Base-by-base conservation (phyloP, 1,139 yeast species). In the Magnusiomyces starmeri region DNA sequence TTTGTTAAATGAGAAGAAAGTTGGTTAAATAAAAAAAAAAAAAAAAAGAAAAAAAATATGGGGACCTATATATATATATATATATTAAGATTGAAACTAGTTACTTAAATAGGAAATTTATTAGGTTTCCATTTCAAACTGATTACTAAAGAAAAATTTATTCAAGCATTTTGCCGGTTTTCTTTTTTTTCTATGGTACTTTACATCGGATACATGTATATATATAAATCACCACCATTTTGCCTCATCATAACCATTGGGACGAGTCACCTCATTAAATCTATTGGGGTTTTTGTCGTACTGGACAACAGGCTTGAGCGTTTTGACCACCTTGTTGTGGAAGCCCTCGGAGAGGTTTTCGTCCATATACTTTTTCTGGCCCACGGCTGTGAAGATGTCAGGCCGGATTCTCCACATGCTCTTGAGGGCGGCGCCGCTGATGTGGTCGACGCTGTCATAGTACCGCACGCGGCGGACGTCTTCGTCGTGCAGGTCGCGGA, bases 151-250 rank as follows among this genome's bases (percentile, higher is more conserved):
- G 12, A 27, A 9, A 27, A 27, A 9, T 9, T 9, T 27, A 27
- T 9, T 27, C 8, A 12, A 27, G 12, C 32, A 9, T 27, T 8
- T 27, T 27, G 10, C 12, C 12, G 10, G 8, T 27, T 8, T 27
- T 27, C 32, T 27, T 27, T 9, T 27, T 27, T 12, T 27, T 27
- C 32, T 27, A 12, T 4, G 42, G 3, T 37, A 40, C 18, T 20
- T 43, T 22, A 12, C 48, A 25, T 22, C 68, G 67, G n/a, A 65
- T 68, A 24, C 59, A 65, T 34, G 79, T 75, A 41, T 58, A 85
- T 46, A 96, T 88, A 65, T 86, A 85, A 52, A 72, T 84, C 59
- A 85, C 88, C 52, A 64, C 67, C 70, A 66, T 44, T 59, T 62
- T 2, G 70, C 66, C 25, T 57, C 52, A 51, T 66, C 70, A 51